Evolutionary conservation across 2,329 filamentous ascomycete species (phyloP).

Genomic region (Ambrosiella cleistominuta): DNA sequence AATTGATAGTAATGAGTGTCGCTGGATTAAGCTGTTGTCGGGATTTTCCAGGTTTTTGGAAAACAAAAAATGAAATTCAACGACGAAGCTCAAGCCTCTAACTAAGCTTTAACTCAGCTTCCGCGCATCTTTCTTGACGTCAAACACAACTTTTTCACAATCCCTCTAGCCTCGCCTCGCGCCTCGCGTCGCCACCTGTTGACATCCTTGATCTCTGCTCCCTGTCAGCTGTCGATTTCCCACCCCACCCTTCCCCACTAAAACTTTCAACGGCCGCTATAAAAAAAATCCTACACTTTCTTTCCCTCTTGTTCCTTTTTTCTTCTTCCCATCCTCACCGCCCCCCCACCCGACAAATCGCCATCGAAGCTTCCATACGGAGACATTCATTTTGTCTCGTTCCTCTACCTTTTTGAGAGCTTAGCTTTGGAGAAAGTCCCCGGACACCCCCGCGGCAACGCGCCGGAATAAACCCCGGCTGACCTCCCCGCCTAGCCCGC

Average conservation of each 20-base stretch:
- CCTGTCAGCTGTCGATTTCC: not conserved
- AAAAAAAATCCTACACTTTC: conserved; percentile 4
- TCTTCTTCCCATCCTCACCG: conserved; percentile 31
- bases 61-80: no score
- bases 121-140: not conserved
- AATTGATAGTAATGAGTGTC: not conserved
- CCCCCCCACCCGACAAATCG: conserved; percentile 99
- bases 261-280: conserved; percentile 10
- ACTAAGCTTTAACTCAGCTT: no score
- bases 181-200: conserved; percentile 1
- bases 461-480: conserved; percentile 59
- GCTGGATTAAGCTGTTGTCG: not conserved
- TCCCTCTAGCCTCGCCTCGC: not conserved
- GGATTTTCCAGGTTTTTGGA: not conserved
- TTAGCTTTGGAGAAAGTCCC: conserved; percentile 88
- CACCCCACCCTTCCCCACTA: conserved; percentile 7
- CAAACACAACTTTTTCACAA: not conserved
- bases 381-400: conserved; percentile 24
- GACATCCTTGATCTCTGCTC: not conserved
- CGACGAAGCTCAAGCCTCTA: no score
- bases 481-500: conserved; percentile 22
- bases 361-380: conserved; percentile 97
- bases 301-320: conserved; percentile 14
- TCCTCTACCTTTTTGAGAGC: conserved; percentile 43
- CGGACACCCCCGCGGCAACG: conserved; percentile 93